Evolutionary conservation across 2,329 filamentous ascomycete genomes (phyloP), one percentile per base, ranked within the genome.

Genomic region (Colletotrichum navitas): DNA sequence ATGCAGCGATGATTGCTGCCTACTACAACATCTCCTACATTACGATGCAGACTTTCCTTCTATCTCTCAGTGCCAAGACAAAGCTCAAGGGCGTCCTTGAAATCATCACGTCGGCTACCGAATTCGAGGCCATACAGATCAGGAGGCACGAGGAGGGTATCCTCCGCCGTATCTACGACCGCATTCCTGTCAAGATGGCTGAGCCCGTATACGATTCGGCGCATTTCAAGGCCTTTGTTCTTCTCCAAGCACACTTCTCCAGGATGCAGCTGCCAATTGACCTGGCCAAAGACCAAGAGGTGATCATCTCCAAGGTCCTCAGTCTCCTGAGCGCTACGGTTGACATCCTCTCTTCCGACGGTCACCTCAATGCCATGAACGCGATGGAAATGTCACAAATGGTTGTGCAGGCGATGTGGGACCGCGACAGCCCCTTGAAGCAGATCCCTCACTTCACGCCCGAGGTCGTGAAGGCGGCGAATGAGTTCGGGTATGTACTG

Each of bases 1-100:
- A 99, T 81, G 93, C 95, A 2, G 96, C 96, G 75, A 98, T 98
- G 93, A 98, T 99, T 78, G 94, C 94, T 12, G 94, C 96, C 1
- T 98, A 99, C 86, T 99, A 99, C 88, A 98, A 98, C 82, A 97
- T 99, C 78, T 98, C 95, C 7, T 98, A 98, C 84, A 93, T 97
- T 81, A 99, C 96, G 3, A 99, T 99, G 95, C 95, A 99, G 83
- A 99, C 96, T 0, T 95, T 99, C 87, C 86, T 99, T 63, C 87
- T 99, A 67, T 99, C 96, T 18, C 88, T 99, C 58, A 95, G 90
- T 66, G 91, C 91, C 52, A 92, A 92, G 76, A 98, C 95, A 5
- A 98, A 97, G 85, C 90, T 99, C 75, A 99, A 99, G 87, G 94
- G 94, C 58, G 95, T 99, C 54, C 87, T 99, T 66, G 96, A 99